Base-by-base conservation (phyloP, 164 flowering plant species). In the Umbellularia californica region DNA sequence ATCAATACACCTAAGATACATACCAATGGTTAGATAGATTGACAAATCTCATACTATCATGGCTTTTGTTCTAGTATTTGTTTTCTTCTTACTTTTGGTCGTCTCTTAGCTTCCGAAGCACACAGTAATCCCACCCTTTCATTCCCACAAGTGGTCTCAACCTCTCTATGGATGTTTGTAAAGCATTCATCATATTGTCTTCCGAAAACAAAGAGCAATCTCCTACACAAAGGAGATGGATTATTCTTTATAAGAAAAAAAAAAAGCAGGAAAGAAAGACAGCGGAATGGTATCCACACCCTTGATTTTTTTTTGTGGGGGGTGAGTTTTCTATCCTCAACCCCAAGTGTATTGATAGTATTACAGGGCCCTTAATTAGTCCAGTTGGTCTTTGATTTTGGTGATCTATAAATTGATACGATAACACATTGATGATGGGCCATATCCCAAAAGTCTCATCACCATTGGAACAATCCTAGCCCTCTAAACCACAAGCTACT, bases 121-220 rank as follows among this genome's bases (percentile, higher is more conserved):
- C 89, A 76, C 94, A 89, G 64, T 87, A 92, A 68, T 92, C 94
- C 96, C 97, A 90, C 64, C 87, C 81, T 60, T 85, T 78, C 22
- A 77, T 68, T 19, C 91, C 89, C 78, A 92, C 89, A 6, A 91
- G 75, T 24, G 88, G 83, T 77, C 97, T 85, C 17, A 94, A 85
- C 80, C 85, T 87, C 77, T 89, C 94, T 82, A 86, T 72, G 3
- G 87, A 71, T 71, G 72, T 86, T 24, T 84, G 87, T 65, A 86
- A 58, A 23, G 74, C 63, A 66, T 55, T 77, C 83, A 79, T 79
- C 2, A 15, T 20, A 20, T 14, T 20, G 60, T 72, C 60, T 47
- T 51, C 58, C 64, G 11, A 64, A 2, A 19, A 68, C n/a, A 30
- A 35, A 24, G n/a, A 51, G 3, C 60, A 47, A 14, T 27, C 25